These are phyloP conservation scores for Litchi chinensis DNA, from an alignment of 345 rosid species.

Conservation along the genomic window DNA sequence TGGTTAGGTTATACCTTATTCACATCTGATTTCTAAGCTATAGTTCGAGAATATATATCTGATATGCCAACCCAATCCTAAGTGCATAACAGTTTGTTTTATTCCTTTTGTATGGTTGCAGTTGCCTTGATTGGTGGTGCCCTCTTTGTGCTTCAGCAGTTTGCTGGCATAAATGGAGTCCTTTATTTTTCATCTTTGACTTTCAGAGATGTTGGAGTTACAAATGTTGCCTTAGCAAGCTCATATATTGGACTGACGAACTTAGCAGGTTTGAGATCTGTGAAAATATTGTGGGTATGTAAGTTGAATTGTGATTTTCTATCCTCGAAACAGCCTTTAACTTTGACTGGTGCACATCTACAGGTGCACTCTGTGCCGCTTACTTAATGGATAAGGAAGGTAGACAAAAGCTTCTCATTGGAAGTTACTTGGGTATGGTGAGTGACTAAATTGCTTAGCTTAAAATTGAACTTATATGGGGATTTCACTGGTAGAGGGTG, in stretches of 20 bases:
- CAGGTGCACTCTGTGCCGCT: slow-evolving; percentile 67
- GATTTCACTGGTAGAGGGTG: background rate
- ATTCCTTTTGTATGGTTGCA: slow-evolving; percentile 40
- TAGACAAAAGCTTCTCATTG: slow-evolving; percentile 62
- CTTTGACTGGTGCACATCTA: slow-evolving; percentile 20
- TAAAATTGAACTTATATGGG: slow-evolving; percentile 7
- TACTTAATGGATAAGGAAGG: slow-evolving; percentile 74
- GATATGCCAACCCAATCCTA: background rate
- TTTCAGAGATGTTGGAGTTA: slow-evolving; percentile 68
- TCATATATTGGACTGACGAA: slow-evolving; percentile 65
- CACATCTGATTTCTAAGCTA: slow-evolving; percentile 8
- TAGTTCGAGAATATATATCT: background rate
- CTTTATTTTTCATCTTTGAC: slow-evolving; percentile 84
- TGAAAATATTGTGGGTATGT: background rate
- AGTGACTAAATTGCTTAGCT: slow-evolving; percentile 26
- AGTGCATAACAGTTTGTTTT: background rate
- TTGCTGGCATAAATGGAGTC: slow-evolving; percentile 86
- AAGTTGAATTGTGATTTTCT: background rate
- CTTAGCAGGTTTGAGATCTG: slow-evolving; percentile 57
- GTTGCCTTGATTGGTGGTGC: slow-evolving; percentile 72
- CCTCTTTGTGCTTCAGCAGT: slow-evolving; percentile 74
- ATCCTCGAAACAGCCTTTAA: slow-evolving; percentile 13
- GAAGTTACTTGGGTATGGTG: slow-evolving; percentile 83
- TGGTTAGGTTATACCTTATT: background rate
- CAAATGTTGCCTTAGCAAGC: slow-evolving; percentile 62